A percentile compares a stretch with the other conserved stretches of the same genome.
Evolutionary conservation across 768 basidiomycete species (phyloP).

Genomic region (Kwoniella heveanensis): DNA sequence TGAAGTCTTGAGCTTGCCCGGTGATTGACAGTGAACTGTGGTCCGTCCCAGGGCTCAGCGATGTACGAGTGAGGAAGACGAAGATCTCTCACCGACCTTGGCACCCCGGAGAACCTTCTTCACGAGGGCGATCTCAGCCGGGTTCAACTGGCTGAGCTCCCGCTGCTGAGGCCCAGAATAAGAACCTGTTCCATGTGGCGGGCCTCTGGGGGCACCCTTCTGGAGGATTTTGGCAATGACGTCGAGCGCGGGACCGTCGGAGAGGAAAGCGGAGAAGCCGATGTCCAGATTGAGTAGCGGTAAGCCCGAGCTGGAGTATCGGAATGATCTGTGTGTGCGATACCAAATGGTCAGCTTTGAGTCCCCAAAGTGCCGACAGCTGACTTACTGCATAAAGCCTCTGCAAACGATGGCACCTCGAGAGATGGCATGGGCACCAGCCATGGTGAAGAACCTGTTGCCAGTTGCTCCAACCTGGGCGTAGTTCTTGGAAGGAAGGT

Average conservation of each 20-base stretch:
- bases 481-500: constrained; percentile 42
- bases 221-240: constrained; percentile 49
- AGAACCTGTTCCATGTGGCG: constrained; percentile 21
- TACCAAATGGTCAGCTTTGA: background rate
- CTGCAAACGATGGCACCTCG: constrained; percentile 53
- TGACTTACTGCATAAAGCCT: constrained; percentile 54
- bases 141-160: constrained; percentile 25
- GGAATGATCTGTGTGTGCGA: constrained; percentile 42
- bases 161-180: constrained; percentile 22
- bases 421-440: constrained; percentile 43
- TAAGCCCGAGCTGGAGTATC: constrained; percentile 47
- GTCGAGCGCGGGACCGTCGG: constrained; percentile 48
- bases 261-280: constrained; percentile 54
- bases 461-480: constrained; percentile 51
- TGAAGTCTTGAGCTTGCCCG: constrained; percentile 37
- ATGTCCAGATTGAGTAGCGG: constrained; percentile 54
- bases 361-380: background rate
- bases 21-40: constrained; percentile 51
- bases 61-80: too few species aligned
- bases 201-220: constrained; percentile 16
- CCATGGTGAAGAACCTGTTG: constrained; percentile 52
- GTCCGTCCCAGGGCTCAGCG: too few species aligned
- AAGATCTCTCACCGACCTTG: constrained; percentile 43
- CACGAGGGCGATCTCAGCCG: constrained; percentile 27
- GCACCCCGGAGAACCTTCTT: constrained; percentile 42